phyloP scores from a whole-genome alignment of 768 basidiomycete genomes.

The Cantharellus cinnabarinus region DNA sequence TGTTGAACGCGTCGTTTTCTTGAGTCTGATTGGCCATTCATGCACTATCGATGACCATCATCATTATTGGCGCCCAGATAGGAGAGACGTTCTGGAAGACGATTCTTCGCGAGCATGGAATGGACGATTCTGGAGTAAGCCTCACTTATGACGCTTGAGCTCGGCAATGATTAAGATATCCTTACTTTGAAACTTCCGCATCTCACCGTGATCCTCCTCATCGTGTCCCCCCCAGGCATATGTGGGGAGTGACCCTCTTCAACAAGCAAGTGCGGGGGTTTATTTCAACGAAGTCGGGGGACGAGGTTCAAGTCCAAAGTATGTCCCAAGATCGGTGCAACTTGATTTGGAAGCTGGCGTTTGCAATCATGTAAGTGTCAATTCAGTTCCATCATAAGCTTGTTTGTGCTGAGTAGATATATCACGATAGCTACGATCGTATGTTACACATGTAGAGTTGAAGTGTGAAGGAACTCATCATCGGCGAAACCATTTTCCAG shows the following conservation, averaged over 20 bases:
- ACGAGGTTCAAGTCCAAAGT: constrained; percentile 32
- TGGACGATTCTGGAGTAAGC: constrained; percentile 49
- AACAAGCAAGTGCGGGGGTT: constrained; percentile 38
- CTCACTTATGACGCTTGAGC: constrained; percentile 23
- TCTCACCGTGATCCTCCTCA: too few species aligned
- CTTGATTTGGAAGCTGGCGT: constrained; percentile 5
- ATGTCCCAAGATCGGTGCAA: constrained; percentile 78
- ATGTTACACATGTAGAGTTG: background rate
- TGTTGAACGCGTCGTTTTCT: too few species aligned
- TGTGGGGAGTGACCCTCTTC: background rate
- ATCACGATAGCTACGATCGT: constrained; percentile 21
- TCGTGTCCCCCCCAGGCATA: background rate
- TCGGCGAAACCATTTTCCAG: constrained; percentile 31
- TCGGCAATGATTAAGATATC: constrained; percentile 41
- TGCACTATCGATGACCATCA: background rate
- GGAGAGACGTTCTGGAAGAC: constrained; percentile 81
- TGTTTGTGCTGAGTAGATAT: constrained; percentile 35
- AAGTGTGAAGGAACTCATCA: too few species aligned
- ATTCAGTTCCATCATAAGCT: background rate
- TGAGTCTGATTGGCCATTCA: background rate
- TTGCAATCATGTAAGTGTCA: background rate
- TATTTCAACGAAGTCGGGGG: constrained; percentile 53
- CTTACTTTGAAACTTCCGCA: too few species aligned
- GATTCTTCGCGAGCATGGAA: constrained; percentile 71
- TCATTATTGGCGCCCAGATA: constrained; percentile 5